Evolutionary conservation across 371 early-diverging fungal species (phyloP).

Genomic region (Capillidium rhysosporum): DNA sequence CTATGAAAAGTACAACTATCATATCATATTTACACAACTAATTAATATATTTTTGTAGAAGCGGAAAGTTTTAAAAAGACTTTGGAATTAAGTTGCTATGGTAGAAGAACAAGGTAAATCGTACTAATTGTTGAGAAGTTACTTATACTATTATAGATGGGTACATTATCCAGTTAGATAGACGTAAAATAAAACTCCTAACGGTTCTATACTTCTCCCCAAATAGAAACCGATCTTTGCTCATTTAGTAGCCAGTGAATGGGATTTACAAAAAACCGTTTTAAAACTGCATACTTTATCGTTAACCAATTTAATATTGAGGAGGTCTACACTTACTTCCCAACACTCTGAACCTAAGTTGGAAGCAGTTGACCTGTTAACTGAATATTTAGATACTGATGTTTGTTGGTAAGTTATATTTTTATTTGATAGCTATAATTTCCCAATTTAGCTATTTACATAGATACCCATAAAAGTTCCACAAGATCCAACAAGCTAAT

Average conservation of each 20-base stretch:
- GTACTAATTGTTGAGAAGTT: neutral
- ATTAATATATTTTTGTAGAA: too few relatives aligned
- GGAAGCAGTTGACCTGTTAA: conserved; percentile 50
- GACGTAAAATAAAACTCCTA: conserved; percentile 68
- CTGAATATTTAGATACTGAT: conserved; percentile 72
- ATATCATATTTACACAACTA: neutral
- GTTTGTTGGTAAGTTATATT: conserved; percentile 39
- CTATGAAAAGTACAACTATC: neutral
- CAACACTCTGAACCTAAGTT: conserved; percentile 24
- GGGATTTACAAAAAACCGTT: conserved; percentile 66
- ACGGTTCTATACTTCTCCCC: conserved; percentile 39
- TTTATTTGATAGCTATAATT: neutral
- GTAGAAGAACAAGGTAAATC: neutral
- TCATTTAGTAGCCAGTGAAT: conserved; percentile 70
- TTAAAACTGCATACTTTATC: conserved; percentile 72
- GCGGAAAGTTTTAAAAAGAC: neutral
- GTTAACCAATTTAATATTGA: conserved; percentile 71
- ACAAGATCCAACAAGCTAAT: conserved; percentile 51
- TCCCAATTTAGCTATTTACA: conserved; percentile 45
- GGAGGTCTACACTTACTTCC: conserved; percentile 62
- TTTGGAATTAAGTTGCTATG: neutral
- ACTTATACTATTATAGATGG: conserved; percentile 19
- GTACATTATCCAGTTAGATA: conserved; percentile 47
- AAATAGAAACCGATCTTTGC: conserved; percentile 36
- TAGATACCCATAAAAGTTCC: conserved; percentile 48